A percentile compares a stretch with the other conserved stretches of the same genome.
phyloP scores from a whole-genome alignment of 306 rosid genomes.

The Cyamopsis tetragonoloba region DNA sequence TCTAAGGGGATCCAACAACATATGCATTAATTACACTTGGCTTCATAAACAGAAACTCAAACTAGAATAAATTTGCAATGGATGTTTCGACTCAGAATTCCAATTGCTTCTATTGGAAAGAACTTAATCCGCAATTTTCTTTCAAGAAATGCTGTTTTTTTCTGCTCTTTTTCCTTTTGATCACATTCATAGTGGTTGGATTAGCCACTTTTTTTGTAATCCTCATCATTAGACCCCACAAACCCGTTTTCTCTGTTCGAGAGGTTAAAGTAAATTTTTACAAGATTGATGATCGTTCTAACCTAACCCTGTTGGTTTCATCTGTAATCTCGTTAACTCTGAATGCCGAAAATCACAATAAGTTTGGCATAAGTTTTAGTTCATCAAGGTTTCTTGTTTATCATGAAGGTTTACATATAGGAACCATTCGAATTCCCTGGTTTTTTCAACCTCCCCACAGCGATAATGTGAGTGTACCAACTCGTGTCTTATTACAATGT shows the following conservation, averaged over 20 bases:
- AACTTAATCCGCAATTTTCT: constrained; percentile 19
- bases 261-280: constrained; percentile 23
- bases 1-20: not conserved
- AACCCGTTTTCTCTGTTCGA: constrained; percentile 35
- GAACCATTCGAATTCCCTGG: constrained; percentile 40
- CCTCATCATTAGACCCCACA: constrained; percentile 35
- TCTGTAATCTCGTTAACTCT: constrained; percentile 39
- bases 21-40: not conserved
- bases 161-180: constrained; percentile 28
- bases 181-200: constrained; percentile 25
- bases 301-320: constrained; percentile 31
- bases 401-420: constrained; percentile 31
- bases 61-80: constrained; percentile 26
- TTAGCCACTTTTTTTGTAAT: constrained; percentile 25
- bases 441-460: constrained; percentile 53
- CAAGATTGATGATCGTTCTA: constrained; percentile 22
- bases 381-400: constrained; percentile 32
- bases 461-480: constrained; percentile 17
- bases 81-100: constrained; percentile 23
- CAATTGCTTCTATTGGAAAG: not conserved
- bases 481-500: constrained; percentile 31
- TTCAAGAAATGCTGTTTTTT: constrained; percentile 36
- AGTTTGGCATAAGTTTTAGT: constrained; percentile 41
- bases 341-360: constrained; percentile 42
- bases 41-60: not conserved